A percentile compares a stretch with the other conserved stretches of the same genome.
These are phyloP conservation scores for Pugionium cornutum DNA, from an alignment of 345 rosid species.

Conservation along the genomic window DNA sequence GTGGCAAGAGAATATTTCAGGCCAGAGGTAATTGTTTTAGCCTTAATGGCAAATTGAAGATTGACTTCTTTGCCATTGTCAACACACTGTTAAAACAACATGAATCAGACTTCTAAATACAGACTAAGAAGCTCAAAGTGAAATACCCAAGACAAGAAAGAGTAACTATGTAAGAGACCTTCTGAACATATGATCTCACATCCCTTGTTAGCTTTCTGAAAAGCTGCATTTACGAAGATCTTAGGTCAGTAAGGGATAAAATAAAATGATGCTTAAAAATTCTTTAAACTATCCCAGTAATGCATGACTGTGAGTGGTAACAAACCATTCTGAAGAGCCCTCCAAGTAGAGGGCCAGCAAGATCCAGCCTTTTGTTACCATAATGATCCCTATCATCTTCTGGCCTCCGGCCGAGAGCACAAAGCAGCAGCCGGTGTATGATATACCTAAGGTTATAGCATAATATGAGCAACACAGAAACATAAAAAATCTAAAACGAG, in stretches of 20 bases:
- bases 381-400: constrained; percentile 97
- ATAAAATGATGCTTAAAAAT: background rate
- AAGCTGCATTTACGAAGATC: constrained; percentile 54
- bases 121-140: constrained; percentile 7
- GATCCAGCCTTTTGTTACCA: constrained; percentile 96
- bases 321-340: constrained; percentile 90
- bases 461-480: constrained; percentile 14
- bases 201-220: constrained; percentile 91
- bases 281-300: background rate
- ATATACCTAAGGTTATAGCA: constrained; percentile 57
- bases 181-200: constrained; percentile 84
- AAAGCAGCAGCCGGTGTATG: constrained; percentile 81
- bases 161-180: constrained; percentile 50
- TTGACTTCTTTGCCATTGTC: constrained; percentile 90
- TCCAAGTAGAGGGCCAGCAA: constrained; percentile 95
- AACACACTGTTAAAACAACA: constrained; percentile 56
- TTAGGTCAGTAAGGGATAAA: background rate
- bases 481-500: background rate
- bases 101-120: constrained; percentile 21
- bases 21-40: constrained; percentile 91
- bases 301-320: background rate
- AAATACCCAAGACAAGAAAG: too few relatives aligned
- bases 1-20: constrained; percentile 93
- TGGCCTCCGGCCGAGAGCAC: constrained; percentile 87
- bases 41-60: constrained; percentile 91